Percentiles rank a stretch among this genome's conserved stretches.
Evolutionary conservation across 805 yeast genomes (phyloP).

Genomic region (Saturnispora bothae): DNA sequence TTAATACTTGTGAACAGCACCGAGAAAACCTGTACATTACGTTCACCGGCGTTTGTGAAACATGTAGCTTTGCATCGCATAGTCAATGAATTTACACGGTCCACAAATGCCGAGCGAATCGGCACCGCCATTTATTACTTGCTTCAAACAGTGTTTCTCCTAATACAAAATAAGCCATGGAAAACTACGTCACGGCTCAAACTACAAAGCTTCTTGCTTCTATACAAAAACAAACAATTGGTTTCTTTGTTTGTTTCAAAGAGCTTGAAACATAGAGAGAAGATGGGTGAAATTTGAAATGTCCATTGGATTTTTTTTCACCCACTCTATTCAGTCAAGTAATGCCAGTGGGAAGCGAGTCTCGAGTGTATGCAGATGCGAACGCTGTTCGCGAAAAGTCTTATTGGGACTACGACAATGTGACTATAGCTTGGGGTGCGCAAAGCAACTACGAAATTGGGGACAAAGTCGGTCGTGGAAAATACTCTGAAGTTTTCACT

Average conservation of each 20-base stretch:
- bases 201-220: constrained; percentile 16
- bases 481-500: constrained; percentile 89
- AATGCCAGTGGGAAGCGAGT: constrained; percentile 13
- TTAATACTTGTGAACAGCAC: constrained; percentile 5
- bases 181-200: constrained; percentile 4
- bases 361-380: constrained; percentile 65
- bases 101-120: neutral
- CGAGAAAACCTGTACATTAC: too few species aligned
- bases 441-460: constrained; percentile 53
- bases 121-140: constrained; percentile 10
- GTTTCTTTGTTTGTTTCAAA: constrained; percentile 10
- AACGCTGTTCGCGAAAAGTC: constrained; percentile 56
- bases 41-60: constrained; percentile 3
- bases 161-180: constrained; percentile 1
- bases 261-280: neutral
- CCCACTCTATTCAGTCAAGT: neutral
- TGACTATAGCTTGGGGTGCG: constrained; percentile 50
- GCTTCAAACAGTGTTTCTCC: constrained; percentile 9
- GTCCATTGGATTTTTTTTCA: too few species aligned
- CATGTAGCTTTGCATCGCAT: constrained; percentile 7
- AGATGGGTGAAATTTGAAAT: neutral
- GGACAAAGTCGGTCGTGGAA: constrained; percentile 82
- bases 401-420: constrained; percentile 82
- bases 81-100: constrained; percentile 6
- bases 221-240: constrained; percentile 14